A percentile compares a stretch with the other conserved stretches of the same genome.
phyloP scores from a whole-genome alignment of 192 early-diverging fungal species.

The Coemansia pectinata region DNA sequence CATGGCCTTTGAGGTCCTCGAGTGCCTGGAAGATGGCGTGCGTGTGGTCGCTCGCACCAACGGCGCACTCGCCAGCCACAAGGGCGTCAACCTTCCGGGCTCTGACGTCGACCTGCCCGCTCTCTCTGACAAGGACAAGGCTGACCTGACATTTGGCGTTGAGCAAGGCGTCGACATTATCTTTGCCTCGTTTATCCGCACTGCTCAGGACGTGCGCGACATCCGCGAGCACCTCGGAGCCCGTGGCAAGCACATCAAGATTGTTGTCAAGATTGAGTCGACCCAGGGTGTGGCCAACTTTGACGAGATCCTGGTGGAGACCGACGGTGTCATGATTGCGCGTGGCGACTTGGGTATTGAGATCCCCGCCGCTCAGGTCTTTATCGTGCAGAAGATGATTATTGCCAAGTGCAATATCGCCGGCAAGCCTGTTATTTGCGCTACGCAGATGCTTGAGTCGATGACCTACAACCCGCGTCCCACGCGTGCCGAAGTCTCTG shows the following conservation, averaged over 20 bases:
- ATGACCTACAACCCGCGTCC: constrained; percentile 96
- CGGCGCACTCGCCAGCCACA: constrained; percentile 86
- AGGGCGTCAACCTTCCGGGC: constrained; percentile 95
- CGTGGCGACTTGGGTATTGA: constrained; percentile 98
- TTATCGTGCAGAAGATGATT: constrained; percentile 98
- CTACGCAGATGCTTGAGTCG: constrained; percentile 98
- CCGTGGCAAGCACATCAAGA: constrained; percentile 84
- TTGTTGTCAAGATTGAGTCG: constrained; percentile 97
- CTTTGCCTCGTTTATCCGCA: constrained; percentile 96
- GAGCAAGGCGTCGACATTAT: constrained; percentile 93
- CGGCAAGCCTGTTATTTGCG: constrained; percentile 95
- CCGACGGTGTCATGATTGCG: constrained; percentile 98
- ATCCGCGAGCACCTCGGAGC: constrained; percentile 85
- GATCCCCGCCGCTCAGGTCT: constrained; percentile 91
- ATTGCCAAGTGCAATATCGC: constrained; percentile 96
- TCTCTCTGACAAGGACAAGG: constrained; percentile 92
- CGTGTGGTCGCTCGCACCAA: constrained; percentile 80
- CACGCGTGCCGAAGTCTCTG: constrained; percentile 98
- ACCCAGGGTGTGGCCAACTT: constrained; percentile 98
- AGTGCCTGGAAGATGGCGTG: constrained; percentile 59
- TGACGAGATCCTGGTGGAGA: constrained; percentile 92
- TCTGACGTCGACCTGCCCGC: constrained; percentile 92
- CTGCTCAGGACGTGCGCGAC: constrained; percentile 84
- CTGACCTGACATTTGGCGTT: constrained; percentile 88
- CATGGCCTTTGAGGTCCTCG: constrained; percentile 90